Percentiles rank a stretch among this genome's conserved stretches.
Evolutionary conservation across 768 basidiomycete species (phyloP).

Genomic region (Xanthoconium stramineum): DNA sequence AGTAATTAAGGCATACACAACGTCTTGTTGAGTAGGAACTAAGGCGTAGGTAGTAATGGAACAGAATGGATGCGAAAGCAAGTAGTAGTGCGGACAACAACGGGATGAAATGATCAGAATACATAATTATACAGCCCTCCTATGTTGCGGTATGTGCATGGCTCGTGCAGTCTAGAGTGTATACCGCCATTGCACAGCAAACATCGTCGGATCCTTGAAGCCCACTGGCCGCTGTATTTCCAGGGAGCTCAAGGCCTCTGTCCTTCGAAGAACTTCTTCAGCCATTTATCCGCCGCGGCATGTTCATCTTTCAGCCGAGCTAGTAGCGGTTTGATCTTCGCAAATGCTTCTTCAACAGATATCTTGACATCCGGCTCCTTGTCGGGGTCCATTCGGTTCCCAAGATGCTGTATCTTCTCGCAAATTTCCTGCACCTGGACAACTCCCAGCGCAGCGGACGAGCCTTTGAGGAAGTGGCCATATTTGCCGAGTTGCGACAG

Average conservation of each 20-base stretch:
- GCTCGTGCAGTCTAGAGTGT: neutral
- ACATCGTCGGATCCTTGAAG: constrained; percentile 1
- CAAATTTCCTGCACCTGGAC: constrained; percentile 78
- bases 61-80: constrained; percentile 14
- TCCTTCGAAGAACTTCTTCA: constrained; percentile 42
- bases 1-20: constrained; percentile 25
- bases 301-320: constrained; percentile 65
- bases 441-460: constrained; percentile 90
- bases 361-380: constrained; percentile 47
- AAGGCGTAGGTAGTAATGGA: constrained; percentile 19
- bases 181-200: constrained; percentile 14
- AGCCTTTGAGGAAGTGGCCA: constrained; percentile 97
- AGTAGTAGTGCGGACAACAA: constrained; percentile 17
- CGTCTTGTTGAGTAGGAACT: constrained; percentile 19
- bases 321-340: constrained; percentile 55
- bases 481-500: constrained; percentile 63
- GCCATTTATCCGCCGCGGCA: constrained; percentile 60
- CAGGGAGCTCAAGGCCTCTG: neutral
- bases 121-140: constrained; percentile 25
- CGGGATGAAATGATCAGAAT: constrained; percentile 18
- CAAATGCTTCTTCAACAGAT: constrained; percentile 49
- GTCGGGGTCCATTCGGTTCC: constrained; percentile 52
- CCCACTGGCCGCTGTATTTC: neutral
- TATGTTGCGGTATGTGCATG: constrained; percentile 13
- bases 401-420: constrained; percentile 89